Conservation (phyloP, 495 filamentous ascomycete species). For the Terfezia claveryi region DNA sequence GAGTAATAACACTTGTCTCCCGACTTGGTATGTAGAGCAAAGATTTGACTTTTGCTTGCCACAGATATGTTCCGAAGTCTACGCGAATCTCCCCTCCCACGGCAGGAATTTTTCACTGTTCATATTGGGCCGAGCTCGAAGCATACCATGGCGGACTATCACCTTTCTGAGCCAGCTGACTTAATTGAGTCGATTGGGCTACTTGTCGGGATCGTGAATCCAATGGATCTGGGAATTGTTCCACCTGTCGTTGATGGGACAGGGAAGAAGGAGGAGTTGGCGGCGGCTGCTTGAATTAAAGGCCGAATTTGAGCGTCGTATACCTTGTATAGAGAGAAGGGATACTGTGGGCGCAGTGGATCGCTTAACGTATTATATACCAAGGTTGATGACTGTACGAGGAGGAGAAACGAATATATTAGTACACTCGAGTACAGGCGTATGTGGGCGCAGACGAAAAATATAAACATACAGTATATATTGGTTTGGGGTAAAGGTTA, state of each 20-base stretch:
- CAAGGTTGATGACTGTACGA: too few relatives aligned
- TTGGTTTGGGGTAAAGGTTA: too few relatives aligned
- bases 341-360: too few relatives aligned
- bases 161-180: conserved; percentile 66
- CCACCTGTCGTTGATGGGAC: conserved; percentile 19
- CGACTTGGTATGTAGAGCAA: background rate
- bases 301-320: conserved; percentile 7
- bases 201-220: conserved; percentile 33
- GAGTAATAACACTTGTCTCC: conserved; percentile 16
- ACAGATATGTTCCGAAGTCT: conserved; percentile 30
- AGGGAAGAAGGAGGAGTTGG: background rate
- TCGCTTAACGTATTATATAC: too few relatives aligned
- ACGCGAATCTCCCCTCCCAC: conserved; percentile 6
- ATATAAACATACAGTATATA: too few relatives aligned
- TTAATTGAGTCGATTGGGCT: conserved; percentile 59
- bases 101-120: conserved; percentile 53
- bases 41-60: background rate
- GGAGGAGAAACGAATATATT: too few relatives aligned
- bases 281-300: background rate
- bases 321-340: too few relatives aligned
- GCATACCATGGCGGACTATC: conserved; percentile 66
- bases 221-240: conserved; percentile 24
- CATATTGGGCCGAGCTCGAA: conserved; percentile 75
- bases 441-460: too few relatives aligned
- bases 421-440: too few relatives aligned